These are phyloP conservation scores for Lojkania enalia DNA, from an alignment of 2,329 filamentous ascomycete genomes.

Conservation along the genomic window DNA sequence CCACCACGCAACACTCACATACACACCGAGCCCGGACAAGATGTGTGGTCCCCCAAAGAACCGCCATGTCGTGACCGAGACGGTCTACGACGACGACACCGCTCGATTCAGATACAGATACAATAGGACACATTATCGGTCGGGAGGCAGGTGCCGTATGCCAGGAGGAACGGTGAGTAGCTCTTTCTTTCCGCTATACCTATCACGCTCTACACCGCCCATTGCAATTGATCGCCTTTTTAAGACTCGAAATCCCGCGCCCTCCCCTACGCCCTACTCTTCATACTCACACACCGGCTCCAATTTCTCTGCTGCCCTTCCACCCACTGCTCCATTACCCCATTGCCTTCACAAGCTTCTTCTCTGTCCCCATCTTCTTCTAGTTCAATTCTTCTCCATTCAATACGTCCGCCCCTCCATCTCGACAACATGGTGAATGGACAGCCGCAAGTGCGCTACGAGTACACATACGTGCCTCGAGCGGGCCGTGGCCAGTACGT, in stretches of 20 bases:
- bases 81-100: not conserved
- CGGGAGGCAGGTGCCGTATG: not conserved
- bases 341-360: not conserved
- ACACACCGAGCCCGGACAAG: too few relatives aligned
- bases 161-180: not conserved
- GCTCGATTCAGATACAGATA: not conserved
- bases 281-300: too few relatives aligned
- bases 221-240: not conserved
- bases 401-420: conserved; percentile 1
- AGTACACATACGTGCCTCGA: conserved; percentile 21
- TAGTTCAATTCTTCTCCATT: not conserved
- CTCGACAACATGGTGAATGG: conserved; percentile 20
- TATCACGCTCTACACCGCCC: not conserved
- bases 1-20: conserved; percentile 2
- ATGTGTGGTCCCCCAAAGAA: too few relatives aligned
- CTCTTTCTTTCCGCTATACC: not conserved
- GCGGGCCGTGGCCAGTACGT: not conserved
- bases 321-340: not conserved
- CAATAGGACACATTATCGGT: not conserved
- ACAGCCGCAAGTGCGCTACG: conserved; percentile 36
- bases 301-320: too few relatives aligned
- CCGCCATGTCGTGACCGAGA: too few relatives aligned
- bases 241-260: too few relatives aligned
- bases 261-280: too few relatives aligned
- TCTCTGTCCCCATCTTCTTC: conserved; percentile 4